Percentiles rank a stretch among this genome's conserved stretches.
Conservation (phyloP, 805 yeast genomes). For the Schizosaccharomyces lindneri region DNA sequence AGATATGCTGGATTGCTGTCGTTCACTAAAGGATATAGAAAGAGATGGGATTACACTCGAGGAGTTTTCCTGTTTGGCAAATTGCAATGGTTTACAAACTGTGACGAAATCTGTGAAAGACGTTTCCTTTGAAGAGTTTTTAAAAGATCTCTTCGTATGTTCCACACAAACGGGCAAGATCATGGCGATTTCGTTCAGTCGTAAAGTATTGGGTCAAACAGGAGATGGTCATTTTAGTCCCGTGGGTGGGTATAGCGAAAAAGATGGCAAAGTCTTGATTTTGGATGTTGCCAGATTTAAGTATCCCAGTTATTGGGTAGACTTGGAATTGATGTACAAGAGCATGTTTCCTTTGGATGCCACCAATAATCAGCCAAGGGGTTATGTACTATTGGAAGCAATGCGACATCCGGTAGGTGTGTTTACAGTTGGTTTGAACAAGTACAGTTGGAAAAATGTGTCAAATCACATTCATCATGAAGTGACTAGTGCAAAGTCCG, state of each 20-base stretch:
- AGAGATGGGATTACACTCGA: neutral
- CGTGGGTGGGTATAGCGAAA: neutral
- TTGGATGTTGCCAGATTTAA: constrained; percentile 2
- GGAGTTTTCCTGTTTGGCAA: constrained; percentile 2
- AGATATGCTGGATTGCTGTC: constrained; percentile 3
- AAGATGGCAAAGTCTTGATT: neutral
- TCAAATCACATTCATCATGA: neutral
- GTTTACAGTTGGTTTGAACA: neutral
- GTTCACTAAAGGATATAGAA: neutral
- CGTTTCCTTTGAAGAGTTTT: neutral
- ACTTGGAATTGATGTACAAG: neutral
- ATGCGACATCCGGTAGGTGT: neutral
- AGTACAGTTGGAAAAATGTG: neutral
- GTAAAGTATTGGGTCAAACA: constrained; percentile 1
- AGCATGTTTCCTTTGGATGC: neutral
- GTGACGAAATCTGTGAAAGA: neutral
- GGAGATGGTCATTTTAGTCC: constrained; percentile 3
- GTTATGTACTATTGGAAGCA: neutral
- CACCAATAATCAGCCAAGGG: neutral
- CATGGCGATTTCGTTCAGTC: constrained; percentile 1
- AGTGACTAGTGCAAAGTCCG: neutral
- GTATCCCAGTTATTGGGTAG: constrained; percentile 2
- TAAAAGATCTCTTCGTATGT: neutral
- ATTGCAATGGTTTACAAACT: neutral
- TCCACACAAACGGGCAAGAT: neutral